A percentile compares a stretch with the other conserved stretches of the same genome.
Evolutionary conservation across 2,329 filamentous ascomycete genomes (phyloP).

Genomic region (Dissoconium aciculare): DNA sequence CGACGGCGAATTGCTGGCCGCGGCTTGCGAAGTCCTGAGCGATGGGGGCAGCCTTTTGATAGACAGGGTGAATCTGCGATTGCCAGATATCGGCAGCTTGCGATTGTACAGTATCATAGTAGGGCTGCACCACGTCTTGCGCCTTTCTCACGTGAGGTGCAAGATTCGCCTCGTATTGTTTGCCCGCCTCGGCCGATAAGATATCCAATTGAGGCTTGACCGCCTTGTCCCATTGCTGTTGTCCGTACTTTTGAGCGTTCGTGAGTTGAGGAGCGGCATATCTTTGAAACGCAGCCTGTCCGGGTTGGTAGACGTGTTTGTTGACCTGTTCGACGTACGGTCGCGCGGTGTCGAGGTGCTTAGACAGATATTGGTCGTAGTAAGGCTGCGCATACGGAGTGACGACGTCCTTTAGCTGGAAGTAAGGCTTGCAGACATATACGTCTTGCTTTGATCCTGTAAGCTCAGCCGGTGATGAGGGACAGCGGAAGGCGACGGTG

Average conservation of each 20-base stretch:
- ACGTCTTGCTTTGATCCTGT: conserved; percentile 52
- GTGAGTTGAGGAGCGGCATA: conserved; percentile 62
- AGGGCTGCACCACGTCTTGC: conserved; percentile 47
- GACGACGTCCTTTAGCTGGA: conserved; percentile 49
- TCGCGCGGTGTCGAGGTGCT: conserved; percentile 60
- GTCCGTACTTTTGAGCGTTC: conserved; percentile 50
- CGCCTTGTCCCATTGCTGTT: conserved; percentile 62
- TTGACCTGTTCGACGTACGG: conserved; percentile 54
- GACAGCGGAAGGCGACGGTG: conserved; percentile 71
- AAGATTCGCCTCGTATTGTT: conserved; percentile 55
- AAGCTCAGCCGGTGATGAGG: conserved; percentile 51
- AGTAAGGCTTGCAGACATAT: conserved; percentile 66
- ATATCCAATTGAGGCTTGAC: conserved; percentile 59
- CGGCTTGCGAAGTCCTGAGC: conserved; percentile 51
- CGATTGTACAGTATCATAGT: conserved; percentile 51
- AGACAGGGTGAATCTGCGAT: conserved; percentile 59
- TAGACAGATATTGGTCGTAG: conserved; percentile 69
- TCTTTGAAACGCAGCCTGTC: conserved; percentile 44
- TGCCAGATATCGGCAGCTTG: conserved; percentile 55
- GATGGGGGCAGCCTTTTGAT: conserved; percentile 60
- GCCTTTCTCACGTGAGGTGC: conserved; percentile 58
- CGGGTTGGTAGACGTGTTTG: conserved; percentile 51
- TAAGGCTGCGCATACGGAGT: conserved; percentile 69
- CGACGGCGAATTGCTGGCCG: conserved; percentile 50
- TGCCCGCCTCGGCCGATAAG: conserved; percentile 45